Conservation (phyloP, 768 basidiomycete genomes). For the Exsudoporus frostii region DNA sequence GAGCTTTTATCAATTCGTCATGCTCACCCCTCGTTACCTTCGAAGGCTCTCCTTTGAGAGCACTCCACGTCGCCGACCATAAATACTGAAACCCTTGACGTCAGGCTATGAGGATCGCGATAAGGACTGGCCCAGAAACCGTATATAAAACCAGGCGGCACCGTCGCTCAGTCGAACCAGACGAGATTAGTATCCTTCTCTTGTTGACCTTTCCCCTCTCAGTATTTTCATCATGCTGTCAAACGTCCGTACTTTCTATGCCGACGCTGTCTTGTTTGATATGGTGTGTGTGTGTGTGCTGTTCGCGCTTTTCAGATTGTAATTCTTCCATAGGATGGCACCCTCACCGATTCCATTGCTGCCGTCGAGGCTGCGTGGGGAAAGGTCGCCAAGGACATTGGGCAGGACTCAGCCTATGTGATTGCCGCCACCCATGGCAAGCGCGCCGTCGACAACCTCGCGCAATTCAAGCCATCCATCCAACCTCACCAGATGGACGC, state of each 20-base stretch:
- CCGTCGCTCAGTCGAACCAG: conserved; percentile 1
- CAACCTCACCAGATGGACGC: conserved; percentile 52
- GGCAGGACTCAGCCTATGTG: conserved; percentile 61
- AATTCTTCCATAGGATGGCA: conserved; percentile 52
- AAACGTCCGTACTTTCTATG: conserved; percentile 40
- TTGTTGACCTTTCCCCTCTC: neutral
- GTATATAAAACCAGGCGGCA: conserved; percentile 25
- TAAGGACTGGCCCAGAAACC: neutral
- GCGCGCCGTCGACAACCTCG: conserved; percentile 72
- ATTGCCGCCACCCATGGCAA: conserved; percentile 78
- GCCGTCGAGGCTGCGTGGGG: conserved; percentile 77
- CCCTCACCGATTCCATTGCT: conserved; percentile 69
- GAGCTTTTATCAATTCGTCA: conserved; percentile 7
- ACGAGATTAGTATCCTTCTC: conserved; percentile 9
- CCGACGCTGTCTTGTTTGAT: conserved; percentile 63
- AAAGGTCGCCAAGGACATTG: conserved; percentile 66
- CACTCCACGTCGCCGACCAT: conserved; percentile 1
- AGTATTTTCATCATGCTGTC: conserved; percentile 18
- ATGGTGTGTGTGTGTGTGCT: conserved; percentile 46
- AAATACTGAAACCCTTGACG: conserved; percentile 28
- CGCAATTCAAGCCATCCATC: conserved; percentile 56
- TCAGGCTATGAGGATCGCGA: conserved; percentile 15
- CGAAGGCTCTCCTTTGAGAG: neutral
- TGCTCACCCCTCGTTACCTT: conserved; percentile 7
- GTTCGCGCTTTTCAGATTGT: conserved; percentile 13